phyloP scores from a whole-genome alignment of 805 yeast species.

The Sugiyamaella floridensis region DNA sequence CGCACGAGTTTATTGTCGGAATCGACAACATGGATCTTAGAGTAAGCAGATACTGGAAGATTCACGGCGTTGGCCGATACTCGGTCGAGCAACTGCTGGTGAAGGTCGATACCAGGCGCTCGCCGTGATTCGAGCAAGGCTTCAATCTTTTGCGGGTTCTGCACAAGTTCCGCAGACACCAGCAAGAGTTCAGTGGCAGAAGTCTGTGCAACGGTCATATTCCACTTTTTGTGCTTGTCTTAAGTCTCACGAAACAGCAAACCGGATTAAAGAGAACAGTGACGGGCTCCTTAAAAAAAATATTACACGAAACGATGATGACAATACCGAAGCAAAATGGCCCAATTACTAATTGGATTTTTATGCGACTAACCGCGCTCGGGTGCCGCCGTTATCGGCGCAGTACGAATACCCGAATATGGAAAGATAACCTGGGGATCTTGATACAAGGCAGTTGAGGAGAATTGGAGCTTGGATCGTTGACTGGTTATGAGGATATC shows the following conservation, averaged over 20 bases:
- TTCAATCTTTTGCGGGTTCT: constrained; percentile 7
- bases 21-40: constrained; percentile 25
- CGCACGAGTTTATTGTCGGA: constrained; percentile 13
- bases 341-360: no score
- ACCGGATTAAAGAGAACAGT: background rate
- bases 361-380: background rate
- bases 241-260: no score
- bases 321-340: background rate
- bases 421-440: no score
- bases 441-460: no score
- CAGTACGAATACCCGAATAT: no score
- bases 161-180: constrained; percentile 10
- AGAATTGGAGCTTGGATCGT: no score
- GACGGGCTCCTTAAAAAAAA: no score
- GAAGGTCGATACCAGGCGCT: constrained; percentile 1
- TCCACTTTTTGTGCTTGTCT: no score
- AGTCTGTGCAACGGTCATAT: constrained; percentile 5
- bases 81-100: constrained; percentile 35
- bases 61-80: constrained; percentile 27
- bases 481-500: no score
- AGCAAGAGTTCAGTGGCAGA: constrained; percentile 2
- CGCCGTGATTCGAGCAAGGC: background rate
- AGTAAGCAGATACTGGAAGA: constrained; percentile 25
- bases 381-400: background rate
- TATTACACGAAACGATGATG: no score